Conservation (phyloP, 371 early-diverging fungal genomes). For the Rhizopus delemar region DNA sequence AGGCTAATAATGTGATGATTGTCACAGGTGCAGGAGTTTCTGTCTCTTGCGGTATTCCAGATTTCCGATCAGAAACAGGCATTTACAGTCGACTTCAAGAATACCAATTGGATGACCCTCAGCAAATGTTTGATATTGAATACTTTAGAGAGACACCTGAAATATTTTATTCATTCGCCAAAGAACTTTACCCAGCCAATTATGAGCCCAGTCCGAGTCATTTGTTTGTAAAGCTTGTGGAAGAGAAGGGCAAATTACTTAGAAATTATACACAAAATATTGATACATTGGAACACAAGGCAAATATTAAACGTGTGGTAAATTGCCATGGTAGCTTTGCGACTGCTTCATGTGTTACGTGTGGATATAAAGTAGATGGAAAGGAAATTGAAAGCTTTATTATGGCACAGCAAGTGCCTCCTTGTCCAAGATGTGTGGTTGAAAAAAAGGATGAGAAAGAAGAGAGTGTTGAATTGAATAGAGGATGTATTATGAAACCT, state of each 20-base stretch:
- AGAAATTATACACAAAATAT: constrained; percentile 99
- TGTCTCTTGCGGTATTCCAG: constrained; percentile 97
- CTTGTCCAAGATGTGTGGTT: constrained; percentile 45
- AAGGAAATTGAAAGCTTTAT: constrained; percentile 78
- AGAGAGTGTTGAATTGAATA: constrained; percentile 23
- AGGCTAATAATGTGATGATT: constrained; percentile 81
- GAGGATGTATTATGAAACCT: constrained; percentile 51
- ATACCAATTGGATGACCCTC: constrained; percentile 78
- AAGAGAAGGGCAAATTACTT: constrained; percentile 79
- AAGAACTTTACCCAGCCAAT: constrained; percentile 87
- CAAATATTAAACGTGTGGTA: constrained; percentile 82
- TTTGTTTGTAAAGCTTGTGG: constrained; percentile 85
- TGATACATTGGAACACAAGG: constrained; percentile 92
- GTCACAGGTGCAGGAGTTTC: constrained; percentile 94
- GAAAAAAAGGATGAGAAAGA: constrained; percentile 30
- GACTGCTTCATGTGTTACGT: constrained; percentile 87
- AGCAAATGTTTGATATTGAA: constrained; percentile 91
- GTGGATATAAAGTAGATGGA: constrained; percentile 77
- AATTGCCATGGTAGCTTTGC: constrained; percentile 95
- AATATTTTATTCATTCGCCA: constrained; percentile 93
- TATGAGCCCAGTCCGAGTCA: constrained; percentile 93
- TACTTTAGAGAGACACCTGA: constrained; percentile 84
- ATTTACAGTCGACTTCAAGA: constrained; percentile 85
- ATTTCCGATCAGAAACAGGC: constrained; percentile 96
- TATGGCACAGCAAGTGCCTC: constrained; percentile 58